A percentile compares a stretch with the other conserved stretches of the same genome.
Conservation (phyloP, 2,329 filamentous ascomycete species). For the Penicillium hesseltinei region DNA sequence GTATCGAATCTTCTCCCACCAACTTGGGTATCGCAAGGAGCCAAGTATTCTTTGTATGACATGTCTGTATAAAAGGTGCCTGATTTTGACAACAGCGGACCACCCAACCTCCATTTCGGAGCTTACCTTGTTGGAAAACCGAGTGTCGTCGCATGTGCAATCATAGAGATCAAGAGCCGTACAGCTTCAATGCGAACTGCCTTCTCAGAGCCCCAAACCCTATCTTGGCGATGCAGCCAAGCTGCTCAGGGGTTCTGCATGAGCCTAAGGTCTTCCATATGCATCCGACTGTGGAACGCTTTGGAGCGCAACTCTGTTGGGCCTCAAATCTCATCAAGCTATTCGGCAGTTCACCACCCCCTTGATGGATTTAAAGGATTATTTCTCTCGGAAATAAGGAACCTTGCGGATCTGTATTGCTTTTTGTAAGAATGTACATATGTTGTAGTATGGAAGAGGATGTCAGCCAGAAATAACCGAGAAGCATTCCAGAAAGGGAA, state of each 20-base stretch:
- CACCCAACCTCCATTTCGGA: background rate
- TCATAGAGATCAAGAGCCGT: background rate
- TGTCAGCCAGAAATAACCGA: background rate
- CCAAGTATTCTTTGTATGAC: background rate
- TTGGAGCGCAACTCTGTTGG: background rate
- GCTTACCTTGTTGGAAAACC: background rate
- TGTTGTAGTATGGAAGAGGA: background rate
- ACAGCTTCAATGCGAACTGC: background rate
- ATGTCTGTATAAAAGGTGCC: background rate
- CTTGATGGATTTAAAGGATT: background rate
- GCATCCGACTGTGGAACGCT: too few relatives aligned
- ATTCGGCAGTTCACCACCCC: background rate
- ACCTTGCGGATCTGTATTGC: background rate
- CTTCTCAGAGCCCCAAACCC: background rate
- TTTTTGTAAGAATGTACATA: too few relatives aligned
- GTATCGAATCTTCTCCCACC: background rate
- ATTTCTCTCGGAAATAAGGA: background rate
- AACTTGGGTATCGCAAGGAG: background rate
- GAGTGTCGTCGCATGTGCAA: background rate
- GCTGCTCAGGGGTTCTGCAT: background rate
- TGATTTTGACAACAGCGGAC: background rate
- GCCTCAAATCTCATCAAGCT: background rate
- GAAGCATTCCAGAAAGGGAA: background rate
- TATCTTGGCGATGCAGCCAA: background rate
- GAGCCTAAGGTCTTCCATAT: background rate